Base-by-base conservation (phyloP, 352 stramenopile genomes). In the Phytopythium helicoides region DNA sequence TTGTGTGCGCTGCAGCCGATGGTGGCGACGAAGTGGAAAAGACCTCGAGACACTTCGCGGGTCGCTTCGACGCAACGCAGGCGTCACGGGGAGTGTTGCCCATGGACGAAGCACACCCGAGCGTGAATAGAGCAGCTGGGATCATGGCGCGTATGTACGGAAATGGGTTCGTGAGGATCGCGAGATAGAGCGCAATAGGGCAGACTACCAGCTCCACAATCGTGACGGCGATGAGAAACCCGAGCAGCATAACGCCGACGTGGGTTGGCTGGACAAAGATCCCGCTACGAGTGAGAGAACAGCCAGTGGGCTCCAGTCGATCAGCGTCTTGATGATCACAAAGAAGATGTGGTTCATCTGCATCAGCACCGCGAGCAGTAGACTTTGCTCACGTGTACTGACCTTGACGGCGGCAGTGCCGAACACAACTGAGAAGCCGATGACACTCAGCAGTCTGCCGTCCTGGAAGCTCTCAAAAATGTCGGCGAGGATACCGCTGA, bases 311-410 rank as follows among this genome's bases (percentile, higher is more conserved):
- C 73, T 89, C 68, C 67, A 87, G 62, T 73, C 68, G 45, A 90
- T 81, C 21, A 83, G 59, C 38, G 77, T 83, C 40, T 61, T 48
- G 52, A 92, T 89, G 23, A 89, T 55, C 19, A 69, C 63, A 46
- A 86, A 84, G 42, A 92, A 87, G 15, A 89, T 77, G 31, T 78
- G 70, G 65, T 84, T 88, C 62, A 88, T 72, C 48, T 89, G 79
- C 46, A 80, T 73, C 19, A 89, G 62, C 5, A 82, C 25, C 12
- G 26, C 51, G 15, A 57, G 26, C 22, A 57, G 35, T n/a, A 18
- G 33, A 14, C 40, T 57, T 37, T 41, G 18, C 28, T 48, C 37
- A 12, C 38, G 23, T 11, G 37, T 21, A 16, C 36, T 56, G 19
- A 40, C 37, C 10, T 35, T 40, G 9, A 54, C 22, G 35, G 53